Base-by-base conservation (phyloP, 139 green algal species). In the Auxenochlorella protothecoides region DNA sequence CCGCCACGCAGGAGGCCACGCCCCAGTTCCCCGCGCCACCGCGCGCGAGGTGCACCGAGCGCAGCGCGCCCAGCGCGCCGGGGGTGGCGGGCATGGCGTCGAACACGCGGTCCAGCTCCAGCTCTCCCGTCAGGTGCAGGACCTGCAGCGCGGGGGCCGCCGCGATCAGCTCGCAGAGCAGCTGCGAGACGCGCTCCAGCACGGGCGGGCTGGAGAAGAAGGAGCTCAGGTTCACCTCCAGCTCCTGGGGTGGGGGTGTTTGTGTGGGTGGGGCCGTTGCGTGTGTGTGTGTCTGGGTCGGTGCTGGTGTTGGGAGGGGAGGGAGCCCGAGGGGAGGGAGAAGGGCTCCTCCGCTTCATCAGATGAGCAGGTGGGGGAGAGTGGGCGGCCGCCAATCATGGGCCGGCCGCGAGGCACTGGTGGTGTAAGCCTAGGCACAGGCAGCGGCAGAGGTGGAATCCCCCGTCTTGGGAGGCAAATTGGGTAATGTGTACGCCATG, bases 41-140 rank as follows among this genome's bases (percentile, higher is more conserved):
- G 27, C 27, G 27, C 27, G 27, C 27, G 27, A 44, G 27, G 27
- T 44, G 68, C 55, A 71, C 55, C 16, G 62, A 16, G 55, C 11
- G 68, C 68, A 71, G 55, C 6, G 63, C 55, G 55, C 68, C 6
- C 16, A 55, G 2, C 55, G 68, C 2, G 55, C 55, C 27, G 27
- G 27, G 27, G 27, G 27, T 44, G 27, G 27, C 27, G 27, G 27
- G 27, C 55, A 71, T 15, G 5, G 16, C 16, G 4, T 55, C 10
- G 13, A 72, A 72, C 12, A 72, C 52, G 59, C 13, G 27, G 11
- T 44, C 68, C 59, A 72, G 51, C 56, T 55, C 14, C 57, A 72
- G 68, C 12, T 51, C 56, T 0, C 68, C 68, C 5, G 11, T 15
- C 55, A 72, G 44, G 57, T 57, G 68, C 6, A 72, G 27, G 2